These are phyloP conservation scores for Suillus clintonianus DNA, from an alignment of 768 basidiomycete species.

Conservation along the genomic window DNA sequence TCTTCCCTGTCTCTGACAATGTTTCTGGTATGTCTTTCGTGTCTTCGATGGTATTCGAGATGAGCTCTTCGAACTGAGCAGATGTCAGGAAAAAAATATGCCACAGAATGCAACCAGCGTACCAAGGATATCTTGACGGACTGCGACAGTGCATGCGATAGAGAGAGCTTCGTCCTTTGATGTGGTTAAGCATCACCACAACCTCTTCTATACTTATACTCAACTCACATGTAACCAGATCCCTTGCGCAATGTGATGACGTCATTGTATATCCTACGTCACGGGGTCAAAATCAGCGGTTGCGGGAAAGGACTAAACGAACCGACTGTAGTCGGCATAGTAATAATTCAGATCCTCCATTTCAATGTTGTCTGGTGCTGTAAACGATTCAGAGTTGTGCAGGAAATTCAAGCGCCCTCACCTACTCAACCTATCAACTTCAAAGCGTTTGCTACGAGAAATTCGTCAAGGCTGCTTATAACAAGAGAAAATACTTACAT, in stretches of 20 bases:
- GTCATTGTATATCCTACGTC: constrained; percentile 88
- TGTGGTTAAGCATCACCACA: constrained; percentile 8
- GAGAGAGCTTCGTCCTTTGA: constrained; percentile 91
- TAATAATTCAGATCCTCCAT: constrained; percentile 98
- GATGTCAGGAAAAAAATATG: constrained; percentile 1
- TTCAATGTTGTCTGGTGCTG: constrained; percentile 86
- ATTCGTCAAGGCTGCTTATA: constrained; percentile 10
- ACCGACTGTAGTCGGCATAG: constrained; percentile 96
- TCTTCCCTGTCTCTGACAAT: constrained; percentile 93
- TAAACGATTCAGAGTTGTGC: constrained; percentile 7
- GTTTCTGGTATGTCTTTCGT: constrained; percentile 95
- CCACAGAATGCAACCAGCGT: constrained; percentile 17
- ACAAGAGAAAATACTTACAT: constrained; percentile 58
- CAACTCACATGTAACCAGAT: constrained; percentile 88
- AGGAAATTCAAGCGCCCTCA: constrained; percentile 6
- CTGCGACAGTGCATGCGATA: constrained; percentile 94
- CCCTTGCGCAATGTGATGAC: constrained; percentile 94
- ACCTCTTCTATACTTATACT: constrained; percentile 17
- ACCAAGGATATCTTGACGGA: constrained; percentile 96
- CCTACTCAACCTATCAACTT: constrained; percentile 82
- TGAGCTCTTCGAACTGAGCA: constrained; percentile 83
- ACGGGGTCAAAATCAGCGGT: constrained; percentile 23
- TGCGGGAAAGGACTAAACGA: constrained; percentile 22
- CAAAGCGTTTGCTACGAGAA: constrained; percentile 82
- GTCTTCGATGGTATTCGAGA: constrained; percentile 91